Percentiles rank a stretch among this genome's conserved stretches.
Evolutionary conservation across 768 basidiomycete genomes (phyloP).

Genomic region (Lactarius trivialis): DNA sequence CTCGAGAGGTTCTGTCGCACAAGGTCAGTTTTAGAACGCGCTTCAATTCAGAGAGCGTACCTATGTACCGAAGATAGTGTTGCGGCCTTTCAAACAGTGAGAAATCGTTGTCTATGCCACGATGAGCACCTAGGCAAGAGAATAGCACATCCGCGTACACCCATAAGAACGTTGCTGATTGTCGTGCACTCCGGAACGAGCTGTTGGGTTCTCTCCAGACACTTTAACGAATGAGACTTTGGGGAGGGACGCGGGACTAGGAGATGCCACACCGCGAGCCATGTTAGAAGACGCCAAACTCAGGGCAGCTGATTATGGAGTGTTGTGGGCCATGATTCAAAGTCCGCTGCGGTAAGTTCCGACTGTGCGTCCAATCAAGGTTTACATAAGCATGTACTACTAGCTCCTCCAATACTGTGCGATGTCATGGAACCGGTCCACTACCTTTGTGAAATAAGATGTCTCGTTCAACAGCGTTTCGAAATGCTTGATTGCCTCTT

Average conservation of each 20-base stretch:
- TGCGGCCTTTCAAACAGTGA: conserved; percentile 71
- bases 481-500: conserved; percentile 96
- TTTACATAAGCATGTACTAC: not conserved
- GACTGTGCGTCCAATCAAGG: too few relatives aligned
- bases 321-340: not conserved
- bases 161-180: conserved; percentile 61
- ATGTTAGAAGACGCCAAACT: conserved; percentile 24
- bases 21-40: not conserved
- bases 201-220: conserved; percentile 53
- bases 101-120: conserved; percentile 51
- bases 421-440: conserved; percentile 90
- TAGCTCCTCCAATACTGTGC: conserved; percentile 86
- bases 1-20: conserved; percentile 74
- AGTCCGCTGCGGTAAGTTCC: not conserved
- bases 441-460: conserved; percentile 84
- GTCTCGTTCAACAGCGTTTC: conserved; percentile 91
- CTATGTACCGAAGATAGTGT: conserved; percentile 87
- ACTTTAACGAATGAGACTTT: conserved; percentile 63
- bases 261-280: conserved; percentile 36
- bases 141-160: conserved; percentile 43
- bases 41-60: conserved; percentile 36
- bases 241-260: conserved; percentile 42
- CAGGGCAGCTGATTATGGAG: too few relatives aligned
- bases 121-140: not conserved
- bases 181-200: conserved; percentile 59